A percentile compares a stretch with the other conserved stretches of the same genome.
phyloP scores from a whole-genome alignment of 805 yeast genomes.

The Zygotorulaspora sp. region DNA sequence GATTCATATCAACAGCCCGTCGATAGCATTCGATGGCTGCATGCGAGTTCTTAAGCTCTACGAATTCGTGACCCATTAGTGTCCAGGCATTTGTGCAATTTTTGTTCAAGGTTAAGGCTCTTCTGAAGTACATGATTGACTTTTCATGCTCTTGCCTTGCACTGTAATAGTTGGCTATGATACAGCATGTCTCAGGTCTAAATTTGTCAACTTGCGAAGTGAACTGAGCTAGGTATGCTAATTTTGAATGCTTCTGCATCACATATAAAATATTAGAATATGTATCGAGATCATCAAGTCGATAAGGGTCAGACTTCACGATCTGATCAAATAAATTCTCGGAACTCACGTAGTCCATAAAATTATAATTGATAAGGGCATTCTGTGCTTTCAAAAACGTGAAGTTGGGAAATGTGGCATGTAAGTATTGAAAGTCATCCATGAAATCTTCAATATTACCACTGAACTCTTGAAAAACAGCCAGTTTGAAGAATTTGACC shows the following conservation, averaged over 20 bases:
- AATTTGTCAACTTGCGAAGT: constrained; percentile 78
- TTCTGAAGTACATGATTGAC: constrained; percentile 85
- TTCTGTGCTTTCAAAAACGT: constrained; percentile 72
- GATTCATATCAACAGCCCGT: constrained; percentile 84
- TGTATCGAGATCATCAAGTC: constrained; percentile 86
- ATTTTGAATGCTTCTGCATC: constrained; percentile 80
- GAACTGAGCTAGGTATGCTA: constrained; percentile 81
- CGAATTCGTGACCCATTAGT: constrained; percentile 97
- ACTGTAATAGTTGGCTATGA: constrained; percentile 89
- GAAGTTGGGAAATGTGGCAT: constrained; percentile 63
- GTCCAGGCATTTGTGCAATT: constrained; percentile 93
- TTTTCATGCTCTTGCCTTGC: constrained; percentile 90
- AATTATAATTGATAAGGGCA: constrained; percentile 77
- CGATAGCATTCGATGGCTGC: constrained; percentile 96
- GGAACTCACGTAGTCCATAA: constrained; percentile 78
- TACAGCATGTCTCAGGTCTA: constrained; percentile 92
- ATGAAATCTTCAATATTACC: constrained; percentile 56
- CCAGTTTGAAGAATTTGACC: constrained; percentile 59
- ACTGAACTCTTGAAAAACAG: constrained; percentile 71
- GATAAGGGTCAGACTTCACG: constrained; percentile 67
- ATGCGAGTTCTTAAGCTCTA: constrained; percentile 90
- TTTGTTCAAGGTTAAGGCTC: constrained; percentile 79
- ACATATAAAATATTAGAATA: constrained; percentile 95
- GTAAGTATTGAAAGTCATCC: constrained; percentile 46
- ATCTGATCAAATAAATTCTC: constrained; percentile 76